Evolutionary conservation across 768 basidiomycete genomes (phyloP), one percentile per base, ranked within the genome.

Genomic region (Erythrobasidium yunnanense): DNA sequence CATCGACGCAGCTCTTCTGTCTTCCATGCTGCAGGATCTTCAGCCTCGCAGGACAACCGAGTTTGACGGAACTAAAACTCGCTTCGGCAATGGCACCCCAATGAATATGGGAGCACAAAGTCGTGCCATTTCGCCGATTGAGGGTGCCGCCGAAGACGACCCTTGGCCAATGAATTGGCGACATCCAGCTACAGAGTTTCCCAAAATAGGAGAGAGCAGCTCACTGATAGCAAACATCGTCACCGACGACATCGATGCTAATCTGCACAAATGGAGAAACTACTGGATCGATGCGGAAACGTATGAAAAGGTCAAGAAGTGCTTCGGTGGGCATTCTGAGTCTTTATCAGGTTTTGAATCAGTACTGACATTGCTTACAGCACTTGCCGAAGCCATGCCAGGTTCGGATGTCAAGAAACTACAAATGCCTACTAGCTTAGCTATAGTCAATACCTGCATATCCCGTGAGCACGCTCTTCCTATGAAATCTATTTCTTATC

Each of bases 161-260:
- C 50, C 20, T 20, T 52, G 50, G 50, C 50, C 50, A 22, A 52
- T 52, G 50, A 52, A 52, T 30, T 52, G 50, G 50, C 50, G 50
- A 11, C 50, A 52, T 20, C 50, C 20, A 8, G 50, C 50, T 8
- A 8, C 20, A n/a, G n/a, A n/a, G n/a, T n/a, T n/a, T n/a, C 11
- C 50, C 29, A 22, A 52, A 20, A 52, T 25, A 15, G 15, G 15
- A 20, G 22, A 45, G 15, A 45, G 42, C 42, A 45, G 22, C 22
- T 45, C 42, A 45, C 15, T 20, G 15, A 45, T 45, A 45, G 42
- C 22, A 15, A 45, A 20, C 42, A 15, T 45, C 15, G 42, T 15
- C 15, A 15, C 22, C 15, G 42, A 15, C 15, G 42, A 20, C 15
- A 30, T 23, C 18, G 11, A 8, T 8, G 11, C 18, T 20, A 13